Evolutionary conservation across 2,329 filamentous ascomycete genomes (phyloP), one percentile per base, ranked within the genome.

Genomic region (Stemphylium lycopersici): DNA sequence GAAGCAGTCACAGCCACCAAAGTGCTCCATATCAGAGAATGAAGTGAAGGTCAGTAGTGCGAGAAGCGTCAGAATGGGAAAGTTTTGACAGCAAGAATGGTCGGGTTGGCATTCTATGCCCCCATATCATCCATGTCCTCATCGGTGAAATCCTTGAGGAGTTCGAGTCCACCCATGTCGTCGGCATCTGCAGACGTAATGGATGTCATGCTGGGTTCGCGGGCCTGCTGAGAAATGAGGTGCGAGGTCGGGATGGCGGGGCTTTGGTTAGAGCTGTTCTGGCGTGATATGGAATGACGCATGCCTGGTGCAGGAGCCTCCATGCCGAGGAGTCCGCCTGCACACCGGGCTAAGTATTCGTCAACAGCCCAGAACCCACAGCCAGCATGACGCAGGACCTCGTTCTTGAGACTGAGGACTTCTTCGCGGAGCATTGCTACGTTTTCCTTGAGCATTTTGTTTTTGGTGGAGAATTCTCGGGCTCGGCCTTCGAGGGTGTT

Each of bases 401-500:
- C 69, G 32, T 74, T 73, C 61, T 76, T 76, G 31, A 76, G 65
- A n/a, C 56, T 49, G 0, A 76, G 65, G 1, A 76, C 62, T 49
- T 76, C 72, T 34, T 74, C 70, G 34, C 71, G 68, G 6, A 76
- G 62, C 52, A 72, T 56, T 1, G 70, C 64, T 6, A 74, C 67
- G 10, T 68, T 69, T 11, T 71, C 71, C 39, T 71, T 72, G 32
- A 76, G 61, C 6, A 62, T 61, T 45, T 73, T 72, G 58, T 75
- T 73, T 57, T 70, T 70, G 7, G 64, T 48, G 2, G 70, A 72
- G 22, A 75, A 72, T 7, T 76, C 72, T 36, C 78, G 71, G n/a
- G 76, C 74, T 42, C 74, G 74, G 29, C 72, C 72, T 59, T 85
- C 83, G 12, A 85, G 78, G 33, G 76, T 66, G 50, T 80, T 76